Base-by-base conservation (phyloP, 768 basidiomycete species). In the Lactarius trivialis region DNA sequence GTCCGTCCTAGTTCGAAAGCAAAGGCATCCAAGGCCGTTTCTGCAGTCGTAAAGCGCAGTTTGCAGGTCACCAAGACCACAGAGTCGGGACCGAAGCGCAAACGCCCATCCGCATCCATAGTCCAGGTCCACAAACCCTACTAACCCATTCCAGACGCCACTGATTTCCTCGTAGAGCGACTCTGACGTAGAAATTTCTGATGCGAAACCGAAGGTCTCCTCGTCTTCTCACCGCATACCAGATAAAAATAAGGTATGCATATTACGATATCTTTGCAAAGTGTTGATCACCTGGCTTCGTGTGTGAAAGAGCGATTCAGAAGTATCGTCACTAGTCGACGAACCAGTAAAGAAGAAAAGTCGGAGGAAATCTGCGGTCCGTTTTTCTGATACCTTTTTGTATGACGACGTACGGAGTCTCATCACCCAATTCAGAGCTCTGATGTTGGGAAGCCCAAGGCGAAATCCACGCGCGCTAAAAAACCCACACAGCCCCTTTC, bases 281-380 rank as follows among this genome's bases (percentile, higher is more conserved):
- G 17, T 39, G 19, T 36, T 60, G 30, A 58, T 26, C 15, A 43
- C 15, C 19, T 36, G 3, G 7, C 53, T 6, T 49, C 37, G 12
- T 52, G 14, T 34, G 26, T 51, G 70, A 69, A 75, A 79, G 65
- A 83, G 82, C 68, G 84, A 84, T 41, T 82, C 85, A 5, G 85
- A 85, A 59, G 68, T 85, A 33, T 85, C 85, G 6, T 79, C 80
- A 7, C 76, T 88, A 17, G 74, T 81, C 28, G 85, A 86, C 63
- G 84, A 85, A 36, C 75, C 75, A 11, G 78, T 79, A 8, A 83
- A 83, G 65, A 78, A 76, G 64, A 63, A 60, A 41, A 52, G 63
- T 34, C 79, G 77, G 63, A 70, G 71, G 14, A 76, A 76, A 67
- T 73, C 72, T 51, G 76, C 72, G 68, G 78, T 76, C 36, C 12